Base-by-base conservation (phyloP, 1,284 basidiomycete genomes). In the Tilletia walkeri region DNA sequence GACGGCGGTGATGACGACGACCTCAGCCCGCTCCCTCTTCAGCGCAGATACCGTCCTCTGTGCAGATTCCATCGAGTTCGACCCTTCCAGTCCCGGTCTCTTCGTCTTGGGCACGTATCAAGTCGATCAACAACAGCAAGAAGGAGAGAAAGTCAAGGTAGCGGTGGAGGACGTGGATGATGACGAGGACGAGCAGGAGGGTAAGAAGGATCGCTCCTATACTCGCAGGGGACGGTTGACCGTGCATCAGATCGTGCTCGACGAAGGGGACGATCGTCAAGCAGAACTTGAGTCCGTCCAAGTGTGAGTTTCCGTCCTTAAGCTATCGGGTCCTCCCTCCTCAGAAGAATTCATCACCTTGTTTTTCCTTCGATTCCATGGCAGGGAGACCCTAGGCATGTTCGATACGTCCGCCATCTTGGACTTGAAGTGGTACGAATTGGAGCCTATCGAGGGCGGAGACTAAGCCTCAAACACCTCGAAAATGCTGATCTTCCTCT, bases 51-150 rank as follows among this genome's bases (percentile, higher is more conserved):
- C 81, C 12, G 73, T 68, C 18, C 75, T 80, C 4, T 79, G 77
- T 50, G 82, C 82, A 1, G 82, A 82, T 72, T 80, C 78, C 16
- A 70, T 82, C 59, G 82, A 82, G 68, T 77, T 78, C 2, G 79
- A 78, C 12, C 82, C 82, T 0, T 67, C 45, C 20, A 34, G 66
- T 3, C 36, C 59, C 2, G 73, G 74, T 38, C 49, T 82, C 24
- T 83, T 82, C 70, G 82, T 79, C 3, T 73, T 82, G 5, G 80
- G 76, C 1, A 83, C 82, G 1, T 83, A 83, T 41, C 81, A 83
- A 59, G 79, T 83, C 9, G 80, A 82, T 66, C 73, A 83, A n/a
- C n/a, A n/a, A n/a, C n/a, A n/a, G 67, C 71, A 74, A 1, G n/a
- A 50, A 18, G 66, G 34, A 16, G 24, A 36, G 2, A 24, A 56